These are phyloP conservation scores for Fusarium protoensiforme DNA, from an alignment of 2,329 filamentous ascomycete genomes.

Conservation along the genomic window DNA sequence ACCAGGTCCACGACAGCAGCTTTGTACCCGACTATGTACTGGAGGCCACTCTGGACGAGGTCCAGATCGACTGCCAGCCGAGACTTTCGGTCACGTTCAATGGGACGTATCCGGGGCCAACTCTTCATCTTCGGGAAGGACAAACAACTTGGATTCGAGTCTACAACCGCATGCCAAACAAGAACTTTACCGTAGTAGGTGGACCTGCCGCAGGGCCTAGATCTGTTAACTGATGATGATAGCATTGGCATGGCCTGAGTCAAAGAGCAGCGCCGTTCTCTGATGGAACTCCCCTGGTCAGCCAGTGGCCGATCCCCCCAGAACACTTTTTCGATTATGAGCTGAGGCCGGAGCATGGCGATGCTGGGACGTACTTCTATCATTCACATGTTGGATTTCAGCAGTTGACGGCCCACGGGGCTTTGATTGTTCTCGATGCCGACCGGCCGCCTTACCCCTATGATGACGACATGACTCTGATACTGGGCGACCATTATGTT, in stretches of 20 bases:
- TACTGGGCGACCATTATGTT: constrained; percentile 66
- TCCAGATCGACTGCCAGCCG: constrained; percentile 18
- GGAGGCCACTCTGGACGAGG: constrained; percentile 11
- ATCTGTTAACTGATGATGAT: not conserved
- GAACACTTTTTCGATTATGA: constrained; percentile 76
- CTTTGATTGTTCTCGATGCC: constrained; percentile 60
- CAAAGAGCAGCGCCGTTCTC: constrained; percentile 70
- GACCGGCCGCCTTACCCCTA: constrained; percentile 67
- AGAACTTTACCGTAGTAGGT: constrained; percentile 32
- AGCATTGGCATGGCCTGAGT: constrained; percentile 77
- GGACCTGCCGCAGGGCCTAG: fast-evolving
- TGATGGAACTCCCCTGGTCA: constrained; percentile 69
- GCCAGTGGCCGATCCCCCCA: constrained; percentile 74
- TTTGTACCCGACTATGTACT: constrained; percentile 27
- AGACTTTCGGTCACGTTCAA: constrained; percentile 16
- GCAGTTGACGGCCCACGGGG: constrained; percentile 66
- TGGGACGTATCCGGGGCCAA: constrained; percentile 17
- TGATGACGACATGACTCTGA: constrained; percentile 67
- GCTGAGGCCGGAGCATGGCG: constrained; percentile 60
- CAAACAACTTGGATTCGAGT: constrained; percentile 31
- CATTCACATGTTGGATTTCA: constrained; percentile 75
- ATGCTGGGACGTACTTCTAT: constrained; percentile 75
- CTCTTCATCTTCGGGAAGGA: constrained; percentile 13
- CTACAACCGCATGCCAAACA: constrained; percentile 12
- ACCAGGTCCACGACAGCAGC: constrained; percentile 1